Evolutionary conservation across 2,329 filamentous ascomycete genomes (phyloP).

Genomic region (Aspergillus spinulosporus): DNA sequence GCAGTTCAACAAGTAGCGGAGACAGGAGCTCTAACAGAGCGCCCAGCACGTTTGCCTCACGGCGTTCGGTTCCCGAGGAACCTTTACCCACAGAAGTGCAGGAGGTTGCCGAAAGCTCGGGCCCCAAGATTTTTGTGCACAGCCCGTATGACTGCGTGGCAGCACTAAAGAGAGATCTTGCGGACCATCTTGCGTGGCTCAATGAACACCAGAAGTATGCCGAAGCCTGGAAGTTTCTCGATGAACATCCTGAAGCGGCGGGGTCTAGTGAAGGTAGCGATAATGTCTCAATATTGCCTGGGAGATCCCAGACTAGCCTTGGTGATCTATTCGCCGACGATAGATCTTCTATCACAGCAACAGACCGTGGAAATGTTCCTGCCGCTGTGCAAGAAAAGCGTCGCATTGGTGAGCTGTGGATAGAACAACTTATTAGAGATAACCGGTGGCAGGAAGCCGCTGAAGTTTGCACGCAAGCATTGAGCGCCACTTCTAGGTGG

Average conservation of each 20-base stretch:
- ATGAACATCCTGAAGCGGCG: constrained; percentile 77
- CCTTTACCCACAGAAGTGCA: constrained; percentile 45
- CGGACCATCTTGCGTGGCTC: constrained; percentile 84
- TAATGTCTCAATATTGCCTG: constrained; percentile 32
- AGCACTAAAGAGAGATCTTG: constrained; percentile 79
- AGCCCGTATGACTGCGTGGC: constrained; percentile 97
- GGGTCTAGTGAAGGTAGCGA: constrained; percentile 42
- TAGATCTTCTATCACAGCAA: constrained; percentile 61
- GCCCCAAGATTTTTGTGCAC: constrained; percentile 86
- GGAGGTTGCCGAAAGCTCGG: constrained; percentile 54
- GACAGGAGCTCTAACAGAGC: constrained; percentile 58
- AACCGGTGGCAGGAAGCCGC: constrained; percentile 77
- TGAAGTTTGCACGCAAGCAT: constrained; percentile 75
- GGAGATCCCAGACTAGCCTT: constrained; percentile 47
- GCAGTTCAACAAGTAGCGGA: constrained; percentile 55
- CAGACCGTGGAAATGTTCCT: constrained; percentile 60
- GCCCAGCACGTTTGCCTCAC: constrained; percentile 55
- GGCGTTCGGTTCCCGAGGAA: constrained; percentile 49
- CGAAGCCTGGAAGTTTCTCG: constrained; percentile 83
- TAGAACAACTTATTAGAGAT: constrained; percentile 76
- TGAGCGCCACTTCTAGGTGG: constrained; percentile 79
- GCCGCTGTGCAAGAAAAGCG: constrained; percentile 82
- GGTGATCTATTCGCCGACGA: constrained; percentile 74
- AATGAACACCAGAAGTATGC: constrained; percentile 77
- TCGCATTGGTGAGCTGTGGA: constrained; percentile 88